These are phyloP conservation scores for Penicillium dipodomyicola DNA, from an alignment of 495 filamentous ascomycete genomes.

Conservation along the genomic window DNA sequence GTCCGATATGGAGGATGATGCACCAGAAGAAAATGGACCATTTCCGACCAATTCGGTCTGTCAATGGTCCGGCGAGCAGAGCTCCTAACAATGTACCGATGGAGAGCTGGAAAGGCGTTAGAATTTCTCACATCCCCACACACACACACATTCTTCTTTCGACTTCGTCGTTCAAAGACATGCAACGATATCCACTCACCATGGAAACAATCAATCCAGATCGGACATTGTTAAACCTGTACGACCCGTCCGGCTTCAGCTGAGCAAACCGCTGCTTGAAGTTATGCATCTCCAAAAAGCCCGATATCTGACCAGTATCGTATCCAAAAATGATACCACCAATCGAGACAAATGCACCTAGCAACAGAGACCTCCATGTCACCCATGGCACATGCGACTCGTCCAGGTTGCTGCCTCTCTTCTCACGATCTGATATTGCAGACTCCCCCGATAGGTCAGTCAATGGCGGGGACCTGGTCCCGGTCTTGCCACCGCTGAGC, in stretches of 20 bases:
- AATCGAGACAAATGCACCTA: slow-evolving; percentile 58
- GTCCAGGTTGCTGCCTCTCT: slow-evolving; percentile 19
- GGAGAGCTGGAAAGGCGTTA: slow-evolving; percentile 39
- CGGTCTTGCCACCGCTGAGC: not conserved
- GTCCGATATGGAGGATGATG: slow-evolving; percentile 60
- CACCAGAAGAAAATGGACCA: slow-evolving; percentile 51
- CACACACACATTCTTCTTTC: not conserved
- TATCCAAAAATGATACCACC: slow-evolving; percentile 63
- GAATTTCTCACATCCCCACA: not conserved
- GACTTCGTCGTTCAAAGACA: not conserved
- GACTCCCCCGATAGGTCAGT: slow-evolving; percentile 14
- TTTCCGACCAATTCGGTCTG: slow-evolving; percentile 50
- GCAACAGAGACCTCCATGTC: slow-evolving; percentile 44
- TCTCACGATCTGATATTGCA: slow-evolving; percentile 8
- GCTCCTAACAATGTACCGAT: slow-evolving; percentile 67
- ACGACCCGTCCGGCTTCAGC: slow-evolving; percentile 27
- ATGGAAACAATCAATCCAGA: slow-evolving; percentile 53
- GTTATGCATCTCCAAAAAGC: slow-evolving; percentile 61
- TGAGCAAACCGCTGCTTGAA: slow-evolving; percentile 45
- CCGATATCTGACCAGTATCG: slow-evolving; percentile 51
- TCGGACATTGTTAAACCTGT: slow-evolving; percentile 48
- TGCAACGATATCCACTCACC: slow-evolving; percentile 19
- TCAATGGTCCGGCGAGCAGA: slow-evolving; percentile 52
- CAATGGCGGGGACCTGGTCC: slow-evolving; percentile 13
- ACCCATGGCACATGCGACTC: slow-evolving; percentile 39